A percentile compares a stretch with the other conserved stretches of the same genome.
Evolutionary conservation across 208 protist species (phyloP).

Genomic region (Paratrypanosoma confusum): DNA sequence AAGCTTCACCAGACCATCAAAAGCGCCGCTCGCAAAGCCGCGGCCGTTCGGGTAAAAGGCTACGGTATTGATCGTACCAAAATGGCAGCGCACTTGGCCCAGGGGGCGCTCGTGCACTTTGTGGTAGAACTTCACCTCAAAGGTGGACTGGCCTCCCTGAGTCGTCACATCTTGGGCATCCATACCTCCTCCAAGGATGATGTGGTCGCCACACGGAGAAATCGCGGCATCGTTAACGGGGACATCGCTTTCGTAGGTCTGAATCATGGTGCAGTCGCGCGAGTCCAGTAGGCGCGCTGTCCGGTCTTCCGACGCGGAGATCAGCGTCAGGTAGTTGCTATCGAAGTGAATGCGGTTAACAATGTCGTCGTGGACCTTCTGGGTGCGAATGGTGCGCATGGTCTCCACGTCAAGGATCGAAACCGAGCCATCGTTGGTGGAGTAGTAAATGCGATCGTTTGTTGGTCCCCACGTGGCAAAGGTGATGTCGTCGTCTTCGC

Average conservation of each 20-base stretch:
- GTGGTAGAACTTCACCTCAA: slow-evolving; percentile 96
- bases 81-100: slow-evolving; percentile 94
- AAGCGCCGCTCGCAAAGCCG: slow-evolving; percentile 86
- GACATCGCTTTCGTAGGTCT: slow-evolving; percentile 93
- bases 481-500: slow-evolving; percentile 58
- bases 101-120: slow-evolving; percentile 93
- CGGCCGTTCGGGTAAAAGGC: slow-evolving; percentile 92
- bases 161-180: slow-evolving; percentile 94
- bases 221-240: slow-evolving; percentile 96
- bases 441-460: slow-evolving; percentile 93
- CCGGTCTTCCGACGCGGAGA: slow-evolving; percentile 91
- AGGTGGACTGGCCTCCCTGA: slow-evolving; percentile 78
- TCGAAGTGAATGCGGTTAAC: slow-evolving; percentile 88
- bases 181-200: slow-evolving; percentile 96
- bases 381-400: slow-evolving; percentile 58
- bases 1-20: slow-evolving; percentile 95
- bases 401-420: slow-evolving; percentile 89
- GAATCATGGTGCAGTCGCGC: slow-evolving; percentile 84
- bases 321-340: slow-evolving; percentile 83
- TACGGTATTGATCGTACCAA: slow-evolving; percentile 97
- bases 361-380: slow-evolving; percentile 42
- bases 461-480: slow-evolving; percentile 92
- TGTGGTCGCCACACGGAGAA: slow-evolving; percentile 80
- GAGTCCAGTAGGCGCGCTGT: slow-evolving; percentile 93
- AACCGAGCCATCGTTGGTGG: slow-evolving; percentile 87